Percentiles rank a stretch among this genome's conserved stretches.
phyloP scores from a whole-genome alignment of 2,329 filamentous ascomycete species.

The Venturiaceae sp. region DNA sequence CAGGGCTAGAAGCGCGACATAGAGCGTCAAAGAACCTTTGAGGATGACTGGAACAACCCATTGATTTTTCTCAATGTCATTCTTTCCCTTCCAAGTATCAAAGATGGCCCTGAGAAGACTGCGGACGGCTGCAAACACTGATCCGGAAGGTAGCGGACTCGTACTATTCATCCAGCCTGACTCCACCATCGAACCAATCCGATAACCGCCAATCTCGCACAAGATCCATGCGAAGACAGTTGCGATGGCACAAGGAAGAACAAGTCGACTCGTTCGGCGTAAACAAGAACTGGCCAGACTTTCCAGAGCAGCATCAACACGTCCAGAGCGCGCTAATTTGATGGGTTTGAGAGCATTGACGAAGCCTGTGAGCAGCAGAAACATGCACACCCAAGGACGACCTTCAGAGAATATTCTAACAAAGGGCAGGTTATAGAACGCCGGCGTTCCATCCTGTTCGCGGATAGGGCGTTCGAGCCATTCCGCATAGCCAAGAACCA shows the following conservation, averaged over 20 bases:
- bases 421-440: constrained; percentile 31
- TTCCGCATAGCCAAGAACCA: not conserved
- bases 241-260: constrained; percentile 43
- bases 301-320: constrained; percentile 33
- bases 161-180: constrained; percentile 43
- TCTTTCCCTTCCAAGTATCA: constrained; percentile 41
- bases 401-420: constrained; percentile 48
- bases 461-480: not conserved
- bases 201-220: constrained; percentile 39
- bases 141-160: constrained; percentile 32
- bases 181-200: constrained; percentile 36
- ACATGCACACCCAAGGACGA: constrained; percentile 45
- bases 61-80: constrained; percentile 45
- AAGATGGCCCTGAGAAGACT: constrained; percentile 36
- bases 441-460: not conserved
- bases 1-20: constrained; percentile 36
- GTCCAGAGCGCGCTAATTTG: constrained; percentile 38
- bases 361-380: constrained; percentile 46
- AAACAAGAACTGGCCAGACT: constrained; percentile 44
- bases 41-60: constrained; percentile 44
- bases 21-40: constrained; percentile 41
- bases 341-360: constrained; percentile 47
- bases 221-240: constrained; percentile 40
- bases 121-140: constrained; percentile 34
- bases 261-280: constrained; percentile 40